Conservation (phyloP, 495 filamentous ascomycete species). For the Tuber magnatum region DNA sequence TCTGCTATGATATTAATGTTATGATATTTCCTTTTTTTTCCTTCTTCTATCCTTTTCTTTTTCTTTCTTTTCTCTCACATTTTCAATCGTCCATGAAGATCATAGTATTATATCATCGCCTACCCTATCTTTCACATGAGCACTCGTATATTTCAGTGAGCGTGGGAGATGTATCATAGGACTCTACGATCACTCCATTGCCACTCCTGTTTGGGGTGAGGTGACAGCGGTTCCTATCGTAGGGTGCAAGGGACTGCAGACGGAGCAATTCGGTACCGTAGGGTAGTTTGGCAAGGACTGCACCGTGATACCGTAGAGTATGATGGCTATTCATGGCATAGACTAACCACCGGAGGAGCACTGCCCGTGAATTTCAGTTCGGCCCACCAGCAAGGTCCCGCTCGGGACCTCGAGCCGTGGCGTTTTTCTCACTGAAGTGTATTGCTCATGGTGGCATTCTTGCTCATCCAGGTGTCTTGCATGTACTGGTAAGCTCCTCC, state of each 20-base stretch:
- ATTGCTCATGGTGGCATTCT: too few species aligned
- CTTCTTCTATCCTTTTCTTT: constrained; percentile 17
- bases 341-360: neutral
- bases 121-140: neutral
- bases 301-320: neutral
- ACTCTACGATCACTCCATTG: neutral
- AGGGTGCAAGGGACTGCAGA: neutral
- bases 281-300: neutral
- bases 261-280: neutral
- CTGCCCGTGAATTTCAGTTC: neutral
- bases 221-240: neutral
- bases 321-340: neutral
- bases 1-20: constrained; percentile 22
- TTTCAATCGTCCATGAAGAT: neutral
- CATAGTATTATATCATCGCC: neutral
- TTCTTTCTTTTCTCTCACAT: neutral
- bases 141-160: neutral
- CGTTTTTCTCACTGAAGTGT: too few species aligned
- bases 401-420: too few species aligned
- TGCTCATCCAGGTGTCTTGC: too few species aligned
- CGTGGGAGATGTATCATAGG: neutral
- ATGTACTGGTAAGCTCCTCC: too few species aligned
- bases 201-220: neutral
- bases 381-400: neutral
- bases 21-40: constrained; percentile 5